These are phyloP conservation scores for Tricladium varicosporioides DNA, from an alignment of 2,329 filamentous ascomycete genomes.

Conservation along the genomic window DNA sequence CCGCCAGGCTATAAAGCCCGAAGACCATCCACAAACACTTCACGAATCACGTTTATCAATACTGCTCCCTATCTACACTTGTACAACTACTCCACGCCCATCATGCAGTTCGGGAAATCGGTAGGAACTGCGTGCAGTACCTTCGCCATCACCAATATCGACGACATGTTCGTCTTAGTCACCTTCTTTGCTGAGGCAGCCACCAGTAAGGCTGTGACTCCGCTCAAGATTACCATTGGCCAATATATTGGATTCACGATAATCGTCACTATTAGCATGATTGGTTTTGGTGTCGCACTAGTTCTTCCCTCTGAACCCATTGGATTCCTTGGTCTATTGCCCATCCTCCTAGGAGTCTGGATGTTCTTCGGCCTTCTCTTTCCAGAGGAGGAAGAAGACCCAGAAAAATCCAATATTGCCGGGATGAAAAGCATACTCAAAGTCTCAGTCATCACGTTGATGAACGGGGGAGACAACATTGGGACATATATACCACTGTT, in stretches of 20 bases:
- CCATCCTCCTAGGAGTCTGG: conserved; percentile 36
- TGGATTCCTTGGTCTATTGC: conserved; percentile 36
- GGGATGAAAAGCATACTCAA: conserved; percentile 28
- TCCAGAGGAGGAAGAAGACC: background rate
- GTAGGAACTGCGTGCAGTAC: conserved; percentile 9
- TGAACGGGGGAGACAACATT: conserved; percentile 39
- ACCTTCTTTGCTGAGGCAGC: conserved; percentile 38
- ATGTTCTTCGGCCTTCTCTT: conserved; percentile 19
- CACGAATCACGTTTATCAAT: background rate
- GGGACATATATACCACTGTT: conserved; percentile 37
- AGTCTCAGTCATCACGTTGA: conserved; percentile 34
- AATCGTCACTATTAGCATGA: conserved; percentile 37
- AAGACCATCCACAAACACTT: background rate
- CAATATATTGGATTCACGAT: conserved; percentile 38
- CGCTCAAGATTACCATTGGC: conserved; percentile 66
- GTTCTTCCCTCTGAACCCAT: conserved; percentile 36
- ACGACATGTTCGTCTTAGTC: conserved; percentile 38
- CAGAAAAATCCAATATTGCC: conserved; percentile 1
- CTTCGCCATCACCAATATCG: conserved; percentile 28
- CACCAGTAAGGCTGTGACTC: conserved; percentile 51
- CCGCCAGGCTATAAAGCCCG: background rate
- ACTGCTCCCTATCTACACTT: background rate
- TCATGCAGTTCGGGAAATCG: conserved; percentile 9
- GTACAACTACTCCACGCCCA: background rate
- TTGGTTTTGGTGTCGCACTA: conserved; percentile 35